Evolutionary conservation across 805 yeast genomes (phyloP).

Genomic region (Starmerella geochares): DNA sequence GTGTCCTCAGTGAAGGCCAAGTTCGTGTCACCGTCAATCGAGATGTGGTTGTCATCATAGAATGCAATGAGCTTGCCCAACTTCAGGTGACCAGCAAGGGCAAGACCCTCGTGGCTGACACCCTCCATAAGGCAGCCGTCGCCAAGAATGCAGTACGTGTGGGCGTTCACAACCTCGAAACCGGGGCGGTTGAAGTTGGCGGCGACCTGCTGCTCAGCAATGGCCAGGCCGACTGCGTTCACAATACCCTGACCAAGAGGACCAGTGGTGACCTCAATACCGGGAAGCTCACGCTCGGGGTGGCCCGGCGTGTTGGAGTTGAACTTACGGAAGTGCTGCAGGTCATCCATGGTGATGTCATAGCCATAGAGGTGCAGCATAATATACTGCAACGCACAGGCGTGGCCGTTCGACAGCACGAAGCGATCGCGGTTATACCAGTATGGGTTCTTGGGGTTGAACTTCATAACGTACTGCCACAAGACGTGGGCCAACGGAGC

Average conservation of each 20-base stretch:
- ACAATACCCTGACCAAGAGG: conserved; percentile 97
- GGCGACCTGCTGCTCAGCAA: conserved; percentile 85
- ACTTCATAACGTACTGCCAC: conserved; percentile 61
- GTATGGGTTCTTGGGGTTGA: conserved; percentile 82
- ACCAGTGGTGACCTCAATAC: conserved; percentile 96
- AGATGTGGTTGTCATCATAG: conserved; percentile 94
- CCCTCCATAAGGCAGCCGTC: conserved; percentile 99
- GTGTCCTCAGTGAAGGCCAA: conserved; percentile 93
- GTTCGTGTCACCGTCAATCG: conserved; percentile 87
- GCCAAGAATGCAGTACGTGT: conserved; percentile 75
- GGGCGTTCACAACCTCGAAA: conserved; percentile 58
- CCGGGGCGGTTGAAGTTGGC: conserved; percentile 90
- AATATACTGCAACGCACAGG: conserved; percentile 79
- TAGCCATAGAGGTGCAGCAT: conserved; percentile 79
- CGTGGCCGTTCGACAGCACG: conserved; percentile 92
- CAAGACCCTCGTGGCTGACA: conserved; percentile 85
- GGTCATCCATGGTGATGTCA: conserved; percentile 69
- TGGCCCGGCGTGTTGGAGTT: conserved; percentile 93
- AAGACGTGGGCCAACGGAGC: conserved; percentile 91
- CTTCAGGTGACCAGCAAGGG: conserved; percentile 92
- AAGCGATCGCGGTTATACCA: conserved; percentile 96
- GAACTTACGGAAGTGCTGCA: conserved; percentile 81
- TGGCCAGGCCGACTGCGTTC: conserved; percentile 93
- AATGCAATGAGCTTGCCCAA: conserved; percentile 86
- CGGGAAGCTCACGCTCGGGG: conserved; percentile 85